Conservation (phyloP, 352 stramenopile species). For the Phytopythium ostracodes region DNA sequence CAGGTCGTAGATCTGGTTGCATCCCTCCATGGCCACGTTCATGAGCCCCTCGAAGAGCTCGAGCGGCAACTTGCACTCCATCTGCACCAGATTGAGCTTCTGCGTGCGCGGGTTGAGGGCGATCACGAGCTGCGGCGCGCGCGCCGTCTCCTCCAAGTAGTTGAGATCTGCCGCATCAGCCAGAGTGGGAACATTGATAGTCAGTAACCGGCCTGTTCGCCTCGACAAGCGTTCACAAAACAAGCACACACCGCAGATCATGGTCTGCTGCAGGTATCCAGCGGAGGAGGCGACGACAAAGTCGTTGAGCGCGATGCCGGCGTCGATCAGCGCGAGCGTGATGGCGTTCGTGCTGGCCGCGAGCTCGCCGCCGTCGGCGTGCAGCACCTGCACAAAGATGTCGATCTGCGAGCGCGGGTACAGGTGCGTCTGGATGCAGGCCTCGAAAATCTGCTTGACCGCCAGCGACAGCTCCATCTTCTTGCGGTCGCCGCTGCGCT, state of each 20-base stretch:
- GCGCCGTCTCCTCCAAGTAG: constrained; percentile 85
- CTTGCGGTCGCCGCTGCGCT: constrained; percentile 81
- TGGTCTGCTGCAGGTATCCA: constrained; percentile 87
- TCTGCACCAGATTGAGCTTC: constrained; percentile 86
- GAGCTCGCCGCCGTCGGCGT: constrained; percentile 87
- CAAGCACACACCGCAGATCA: constrained; percentile 66
- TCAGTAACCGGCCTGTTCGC: too few relatives aligned
- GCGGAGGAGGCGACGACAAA: constrained; percentile 89
- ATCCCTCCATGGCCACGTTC: constrained; percentile 70
- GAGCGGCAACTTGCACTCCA: constrained; percentile 88
- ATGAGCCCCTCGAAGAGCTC: constrained; percentile 89
- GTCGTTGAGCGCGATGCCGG: constrained; percentile 89
- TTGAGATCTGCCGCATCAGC: constrained; percentile 78
- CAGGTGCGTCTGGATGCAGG: constrained; percentile 88
- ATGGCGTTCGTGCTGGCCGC: constrained; percentile 89
- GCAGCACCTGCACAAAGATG: constrained; percentile 90
- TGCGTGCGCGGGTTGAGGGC: constrained; percentile 86
- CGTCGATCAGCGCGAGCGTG: constrained; percentile 88
- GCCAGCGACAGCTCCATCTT: constrained; percentile 85
- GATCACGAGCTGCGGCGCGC: constrained; percentile 83
- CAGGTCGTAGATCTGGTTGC: constrained; percentile 82
- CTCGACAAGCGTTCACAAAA: not conserved
- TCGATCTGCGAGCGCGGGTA: constrained; percentile 92
- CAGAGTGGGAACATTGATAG: too few relatives aligned
- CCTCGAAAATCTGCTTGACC: constrained; percentile 91